A percentile compares a stretch with the other conserved stretches of the same genome.
Conservation (phyloP, 129 eudicot species). For the Arctium lappa region DNA sequence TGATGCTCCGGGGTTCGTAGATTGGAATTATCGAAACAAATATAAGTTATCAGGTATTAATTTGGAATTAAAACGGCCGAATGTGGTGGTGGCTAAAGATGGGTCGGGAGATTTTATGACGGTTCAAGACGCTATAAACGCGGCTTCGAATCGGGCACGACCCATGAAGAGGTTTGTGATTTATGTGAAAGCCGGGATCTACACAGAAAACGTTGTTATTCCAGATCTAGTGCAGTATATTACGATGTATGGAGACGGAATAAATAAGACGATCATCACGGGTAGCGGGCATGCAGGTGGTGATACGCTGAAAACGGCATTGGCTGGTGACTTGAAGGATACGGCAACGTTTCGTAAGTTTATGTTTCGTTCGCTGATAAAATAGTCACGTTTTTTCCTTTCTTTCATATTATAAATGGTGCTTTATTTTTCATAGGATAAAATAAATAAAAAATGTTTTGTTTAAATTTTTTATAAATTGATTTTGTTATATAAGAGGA, state of each 20-base stretch:
- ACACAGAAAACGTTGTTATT: conserved; percentile 45
- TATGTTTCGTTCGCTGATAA: neutral
- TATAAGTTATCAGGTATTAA: neutral
- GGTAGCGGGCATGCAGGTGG: conserved; percentile 29
- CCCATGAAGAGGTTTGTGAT: conserved; percentile 31
- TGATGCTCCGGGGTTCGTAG: neutral
- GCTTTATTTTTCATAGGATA: too few relatives aligned
- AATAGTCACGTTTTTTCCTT: too few relatives aligned
- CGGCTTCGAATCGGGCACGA: neutral
- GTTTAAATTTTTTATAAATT: too few relatives aligned
- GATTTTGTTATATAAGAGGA: too few relatives aligned
- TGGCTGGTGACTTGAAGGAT: conserved; percentile 26
- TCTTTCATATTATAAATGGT: too few relatives aligned
- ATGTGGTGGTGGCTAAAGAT: conserved; percentile 26
- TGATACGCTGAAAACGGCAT: conserved; percentile 2
- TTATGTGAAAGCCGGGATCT: conserved; percentile 63
- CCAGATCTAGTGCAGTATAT: conserved; percentile 19
- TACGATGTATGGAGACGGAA: conserved; percentile 69
- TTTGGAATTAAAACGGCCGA: neutral
- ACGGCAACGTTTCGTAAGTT: conserved; percentile 31
- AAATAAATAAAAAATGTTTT: too few relatives aligned
- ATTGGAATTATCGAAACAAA: neutral
- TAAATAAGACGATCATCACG: conserved; percentile 45
- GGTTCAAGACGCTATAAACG: conserved; percentile 23
- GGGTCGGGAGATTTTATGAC: conserved; percentile 28